Evolutionary conservation across 441 rosid species (phyloP), one percentile per base, ranked within the genome.

Genomic region (Erysimum cheiri): DNA sequence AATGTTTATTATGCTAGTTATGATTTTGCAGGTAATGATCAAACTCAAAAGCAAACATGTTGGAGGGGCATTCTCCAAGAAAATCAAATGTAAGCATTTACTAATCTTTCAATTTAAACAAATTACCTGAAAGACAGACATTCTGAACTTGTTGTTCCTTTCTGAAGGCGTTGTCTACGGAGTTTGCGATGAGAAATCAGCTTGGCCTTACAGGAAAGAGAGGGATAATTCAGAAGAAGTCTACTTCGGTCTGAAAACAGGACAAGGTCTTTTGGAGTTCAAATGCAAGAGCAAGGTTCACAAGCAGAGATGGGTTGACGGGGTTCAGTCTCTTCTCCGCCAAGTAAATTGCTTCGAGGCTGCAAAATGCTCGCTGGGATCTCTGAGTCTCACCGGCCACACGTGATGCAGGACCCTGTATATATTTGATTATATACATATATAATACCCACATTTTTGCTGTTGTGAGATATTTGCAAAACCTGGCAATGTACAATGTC

Each of bases 41-140:
- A 87, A 84, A 81, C 87, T 92, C 50, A 94, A 94, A 77, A 87
- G 88, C 89, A 94, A 88, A 73, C 93, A 94, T 52, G 88, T 90
- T 15, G 97, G 97, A 74, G 98, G 99, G 41, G 96, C 97, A 56
- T 92, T 94, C 83, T 92, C 98, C 58, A 92, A 90, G 82, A 94
- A 88, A 61, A 84, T 84, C 57, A 94, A 94, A 84, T 83, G 99
- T 92, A 76, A 79, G 86, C 68, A 59, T 67, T 54, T 32, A 15
- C 13, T 35, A 46, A 58, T 62, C 10, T 22, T 44, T 47, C 54
- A 65, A 40, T 26, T 65, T 44, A 50, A 49, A 70, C 35, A 15
- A 6, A n/a, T 35, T 46, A 65, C 80, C 72, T 8, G 68, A 31
- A 53, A 63, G 49, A 62, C 74, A 31, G 5, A 31, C 37, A 50